Percentiles rank a stretch among this genome's conserved stretches.
Evolutionary conservation across 1,284 basidiomycete genomes (phyloP).

Genomic region (Exobasidium rhododendri): DNA sequence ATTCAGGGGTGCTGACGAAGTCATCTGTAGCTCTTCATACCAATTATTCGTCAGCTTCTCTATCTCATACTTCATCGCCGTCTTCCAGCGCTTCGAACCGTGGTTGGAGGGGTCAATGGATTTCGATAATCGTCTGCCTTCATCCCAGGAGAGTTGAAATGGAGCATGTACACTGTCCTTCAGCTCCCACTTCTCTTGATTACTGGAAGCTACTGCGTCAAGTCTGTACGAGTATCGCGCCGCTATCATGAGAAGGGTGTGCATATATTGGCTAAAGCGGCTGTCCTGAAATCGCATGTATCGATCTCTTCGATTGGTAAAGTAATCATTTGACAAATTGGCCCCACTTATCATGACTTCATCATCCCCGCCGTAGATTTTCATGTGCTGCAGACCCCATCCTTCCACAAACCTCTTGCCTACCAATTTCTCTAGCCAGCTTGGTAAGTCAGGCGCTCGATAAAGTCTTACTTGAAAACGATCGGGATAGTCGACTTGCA

Average conservation of each 20-base stretch:
- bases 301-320: constrained; percentile 89
- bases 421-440: constrained; percentile 70
- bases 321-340: constrained; percentile 92
- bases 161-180: constrained; percentile 9
- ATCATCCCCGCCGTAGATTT: constrained; percentile 90
- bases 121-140: neutral
- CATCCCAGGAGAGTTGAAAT: constrained; percentile 40
- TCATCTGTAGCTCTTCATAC: neutral
- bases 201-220: constrained; percentile 1
- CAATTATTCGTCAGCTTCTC: constrained; percentile 1
- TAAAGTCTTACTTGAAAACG: constrained; percentile 69
- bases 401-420: constrained; percentile 95
- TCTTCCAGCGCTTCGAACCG: constrained; percentile 2
- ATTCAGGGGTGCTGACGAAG: neutral
- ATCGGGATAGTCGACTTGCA: constrained; percentile 63
- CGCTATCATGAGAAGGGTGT: constrained; percentile 69
- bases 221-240: constrained; percentile 69
- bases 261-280: constrained; percentile 72
- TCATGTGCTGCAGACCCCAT: constrained; percentile 97
- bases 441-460: constrained; percentile 74
- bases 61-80: constrained; percentile 1
- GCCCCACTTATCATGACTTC: constrained; percentile 89
- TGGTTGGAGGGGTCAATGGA: neutral
- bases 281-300: constrained; percentile 75
- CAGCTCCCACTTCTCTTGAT: neutral